Evolutionary conservation across 257 asterid species (phyloP), one percentile per base, ranked within the genome.

Genomic region (Ajuga chamaepitys): DNA sequence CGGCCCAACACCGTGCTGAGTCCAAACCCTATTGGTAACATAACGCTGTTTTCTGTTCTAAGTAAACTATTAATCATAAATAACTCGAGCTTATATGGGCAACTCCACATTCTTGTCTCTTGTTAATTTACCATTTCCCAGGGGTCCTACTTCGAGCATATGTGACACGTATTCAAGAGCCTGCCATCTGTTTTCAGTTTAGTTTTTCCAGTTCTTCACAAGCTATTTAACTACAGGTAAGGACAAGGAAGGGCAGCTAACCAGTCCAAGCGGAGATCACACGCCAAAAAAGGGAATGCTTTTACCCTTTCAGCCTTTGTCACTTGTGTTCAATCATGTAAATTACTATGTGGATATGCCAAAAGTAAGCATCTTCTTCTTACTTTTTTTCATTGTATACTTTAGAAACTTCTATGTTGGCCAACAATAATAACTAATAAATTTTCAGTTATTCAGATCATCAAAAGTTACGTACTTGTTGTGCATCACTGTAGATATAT

Each of bases 291-390:
- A 70, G 32, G 86, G 86, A 70, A 72, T 65, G 80, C 62, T 80
- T 67, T 58, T 85, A 26, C 86, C 92, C 21, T 82, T 85, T 70
- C 73, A 72, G 58, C 86, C 86, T 34, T 70, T 78, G 56, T 76
- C 85, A 4, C 79, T 85, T 35, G 80, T 68, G 63, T 85, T 85
- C 74, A 16, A 75, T 59, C 80, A 46, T 44, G 47, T 76, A 8
- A 78, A 78, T 64, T 82, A 85, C 81, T 80, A 53, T 16, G 88
- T 85, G 14, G 86, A 80, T 40, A 76, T 78, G 81, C 85, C 86
- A 1, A 61, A 67, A 17, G 88, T 85, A 85, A 75, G 81, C 13
- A 52, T 13, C 7, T 66, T 28, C 14, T 17, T 1, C 40, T 20
- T 50, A 11, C 7, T 66, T 28, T 13, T 17, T 1, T 46, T 20